Conservation (phyloP, 192 early-diverging fungal species). For the Funneliformis geosporum region DNA sequence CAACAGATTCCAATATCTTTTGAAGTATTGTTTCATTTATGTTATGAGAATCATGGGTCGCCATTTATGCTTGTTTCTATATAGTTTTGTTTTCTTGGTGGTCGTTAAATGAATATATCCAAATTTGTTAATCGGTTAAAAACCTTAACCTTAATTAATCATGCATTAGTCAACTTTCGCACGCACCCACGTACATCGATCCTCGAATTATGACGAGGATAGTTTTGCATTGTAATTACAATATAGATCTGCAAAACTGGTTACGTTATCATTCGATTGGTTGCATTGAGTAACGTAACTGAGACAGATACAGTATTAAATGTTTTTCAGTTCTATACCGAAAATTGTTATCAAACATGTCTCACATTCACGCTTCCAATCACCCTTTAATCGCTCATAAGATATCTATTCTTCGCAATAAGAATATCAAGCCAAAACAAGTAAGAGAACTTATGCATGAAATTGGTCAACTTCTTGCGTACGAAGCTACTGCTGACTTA, state of each 20-base stretch:
- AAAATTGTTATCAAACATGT: not conserved
- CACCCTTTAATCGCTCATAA: conserved; percentile 64
- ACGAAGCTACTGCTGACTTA: conserved; percentile 62
- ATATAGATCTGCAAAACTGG: no score
- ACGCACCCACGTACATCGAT: no score
- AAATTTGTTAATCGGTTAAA: no score
- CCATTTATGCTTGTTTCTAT: not conserved
- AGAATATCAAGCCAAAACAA: conserved; percentile 45
- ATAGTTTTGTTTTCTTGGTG: not conserved
- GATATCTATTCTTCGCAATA: conserved; percentile 57
- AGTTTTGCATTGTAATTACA: no score
- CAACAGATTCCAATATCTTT: conserved; percentile 34
- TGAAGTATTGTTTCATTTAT: conserved; percentile 18
- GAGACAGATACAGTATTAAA: no score
- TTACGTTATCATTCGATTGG: no score
- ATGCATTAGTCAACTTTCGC: no score
- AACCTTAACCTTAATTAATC: no score
- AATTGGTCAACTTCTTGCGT: conserved; percentile 57
- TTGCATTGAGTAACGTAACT: no score
- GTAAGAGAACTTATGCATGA: conserved; percentile 57
- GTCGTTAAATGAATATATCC: no score
- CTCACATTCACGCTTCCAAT: conserved; percentile 41
- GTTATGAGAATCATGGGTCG: not conserved
- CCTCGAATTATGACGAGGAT: no score
- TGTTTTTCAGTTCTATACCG: not conserved